Evolutionary conservation across 495 filamentous ascomycete genomes (phyloP).

Genomic region (Evansstolkia leycettana): DNA sequence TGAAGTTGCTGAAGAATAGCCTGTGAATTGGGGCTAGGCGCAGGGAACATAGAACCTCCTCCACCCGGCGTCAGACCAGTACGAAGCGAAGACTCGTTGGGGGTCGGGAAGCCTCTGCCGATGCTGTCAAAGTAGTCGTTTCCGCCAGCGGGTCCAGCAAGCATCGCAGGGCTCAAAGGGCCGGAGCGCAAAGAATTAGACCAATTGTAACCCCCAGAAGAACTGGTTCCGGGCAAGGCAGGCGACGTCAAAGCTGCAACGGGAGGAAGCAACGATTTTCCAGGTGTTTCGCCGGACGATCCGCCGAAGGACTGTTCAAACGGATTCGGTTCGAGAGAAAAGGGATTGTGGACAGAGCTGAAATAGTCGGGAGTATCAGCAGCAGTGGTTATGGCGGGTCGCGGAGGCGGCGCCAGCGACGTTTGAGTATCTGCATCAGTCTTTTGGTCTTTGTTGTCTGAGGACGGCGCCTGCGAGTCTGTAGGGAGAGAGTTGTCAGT

Average conservation of each 20-base stretch:
- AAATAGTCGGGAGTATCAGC: slow-evolving; percentile 69
- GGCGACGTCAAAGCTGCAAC: slow-evolving; percentile 89
- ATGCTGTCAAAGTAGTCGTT: slow-evolving; percentile 74
- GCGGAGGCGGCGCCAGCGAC: slow-evolving; percentile 67
- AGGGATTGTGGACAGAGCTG: slow-evolving; percentile 48
- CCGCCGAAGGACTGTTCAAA: slow-evolving; percentile 88
- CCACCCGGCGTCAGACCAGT: slow-evolving; percentile 91
- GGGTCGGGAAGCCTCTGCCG: slow-evolving; percentile 81
- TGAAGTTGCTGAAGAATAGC: slow-evolving; percentile 67
- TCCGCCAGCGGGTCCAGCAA: slow-evolving; percentile 68
- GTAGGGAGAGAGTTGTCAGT: slow-evolving; percentile 14
- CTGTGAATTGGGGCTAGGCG: slow-evolving; percentile 76
- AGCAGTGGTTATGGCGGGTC: slow-evolving; percentile 46
- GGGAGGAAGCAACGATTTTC: slow-evolving; percentile 79
- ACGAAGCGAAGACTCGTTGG: slow-evolving; percentile 90
- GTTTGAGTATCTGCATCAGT: slow-evolving; percentile 29
- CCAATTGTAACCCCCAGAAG: slow-evolving; percentile 62
- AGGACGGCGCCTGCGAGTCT: slow-evolving; percentile 33
- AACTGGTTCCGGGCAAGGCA: slow-evolving; percentile 59
- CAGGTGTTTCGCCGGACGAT: slow-evolving; percentile 63
- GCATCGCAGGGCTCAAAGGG: slow-evolving; percentile 94
- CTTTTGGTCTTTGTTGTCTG: slow-evolving; percentile 31
- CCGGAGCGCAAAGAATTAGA: slow-evolving; percentile 78
- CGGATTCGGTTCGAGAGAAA: slow-evolving; percentile 81
- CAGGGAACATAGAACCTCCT: slow-evolving; percentile 95